Conservation (phyloP, 2,329 filamentous ascomycete genomes). For the Davidsoniella neocaledoniae region DNA sequence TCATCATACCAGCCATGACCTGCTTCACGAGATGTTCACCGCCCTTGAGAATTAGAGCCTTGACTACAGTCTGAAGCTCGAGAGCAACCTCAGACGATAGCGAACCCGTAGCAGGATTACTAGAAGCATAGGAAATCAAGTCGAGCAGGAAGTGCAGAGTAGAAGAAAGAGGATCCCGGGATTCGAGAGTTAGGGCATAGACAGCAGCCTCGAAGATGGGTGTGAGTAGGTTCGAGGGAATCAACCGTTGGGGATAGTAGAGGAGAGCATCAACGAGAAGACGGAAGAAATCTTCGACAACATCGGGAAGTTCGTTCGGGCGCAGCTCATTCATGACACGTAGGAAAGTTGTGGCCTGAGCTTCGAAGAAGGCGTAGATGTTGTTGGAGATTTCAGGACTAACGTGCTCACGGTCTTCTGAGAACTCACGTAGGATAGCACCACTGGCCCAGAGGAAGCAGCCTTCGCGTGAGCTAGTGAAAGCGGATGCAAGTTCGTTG, state of each 20-base stretch:
- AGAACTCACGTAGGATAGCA: conserved; percentile 88
- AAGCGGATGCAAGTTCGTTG: conserved; percentile 73
- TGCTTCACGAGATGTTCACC: conserved; percentile 73
- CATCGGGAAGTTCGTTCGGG: conserved; percentile 54
- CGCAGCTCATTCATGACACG: conserved; percentile 75
- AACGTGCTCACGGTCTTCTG: conserved; percentile 73
- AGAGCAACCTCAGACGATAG: conserved; percentile 42
- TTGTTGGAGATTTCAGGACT: conserved; percentile 65
- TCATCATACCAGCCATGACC: conserved; percentile 96
- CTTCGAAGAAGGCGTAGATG: conserved; percentile 89
- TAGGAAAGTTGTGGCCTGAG: conserved; percentile 79
- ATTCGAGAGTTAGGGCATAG: conserved; percentile 72
- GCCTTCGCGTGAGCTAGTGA: conserved; percentile 71
- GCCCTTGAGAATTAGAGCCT: conserved; percentile 49
- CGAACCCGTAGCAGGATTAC: conserved; percentile 50
- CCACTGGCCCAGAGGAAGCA: conserved; percentile 99
- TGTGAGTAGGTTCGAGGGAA: conserved; percentile 60
- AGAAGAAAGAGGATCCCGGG: conserved; percentile 78
- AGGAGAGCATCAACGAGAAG: conserved; percentile 80
- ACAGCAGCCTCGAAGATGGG: conserved; percentile 79
- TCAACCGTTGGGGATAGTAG: conserved; percentile 74
- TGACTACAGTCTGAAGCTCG: conserved; percentile 57
- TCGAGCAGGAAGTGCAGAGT: conserved; percentile 88
- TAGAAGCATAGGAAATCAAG: conserved; percentile 71
- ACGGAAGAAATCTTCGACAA: conserved; percentile 94